A percentile compares a stretch with the other conserved stretches of the same genome.
phyloP scores from a whole-genome alignment of 345 rosid species.

The Hypericum androsaemum region DNA sequence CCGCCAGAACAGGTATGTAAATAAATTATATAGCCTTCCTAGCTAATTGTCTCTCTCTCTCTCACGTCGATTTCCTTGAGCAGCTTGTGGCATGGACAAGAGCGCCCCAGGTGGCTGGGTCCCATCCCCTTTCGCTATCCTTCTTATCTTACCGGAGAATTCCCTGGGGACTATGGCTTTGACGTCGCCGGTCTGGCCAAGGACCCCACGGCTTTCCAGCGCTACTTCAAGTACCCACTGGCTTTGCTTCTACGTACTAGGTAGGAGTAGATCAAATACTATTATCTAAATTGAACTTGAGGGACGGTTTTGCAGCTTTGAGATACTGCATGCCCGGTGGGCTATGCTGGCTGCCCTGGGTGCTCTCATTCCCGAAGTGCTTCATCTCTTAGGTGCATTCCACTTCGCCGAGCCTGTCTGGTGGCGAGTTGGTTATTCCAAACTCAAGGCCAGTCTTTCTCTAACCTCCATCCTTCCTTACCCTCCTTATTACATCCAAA shows the following conservation, averaged over 20 bases:
- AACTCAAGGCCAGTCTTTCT: slow-evolving; percentile 50
- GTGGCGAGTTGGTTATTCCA: slow-evolving; percentile 94
- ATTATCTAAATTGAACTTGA: too few species aligned
- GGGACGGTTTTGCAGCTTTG: slow-evolving; percentile 47
- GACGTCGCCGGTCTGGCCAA: slow-evolving; percentile 71
- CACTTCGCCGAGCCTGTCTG: slow-evolving; percentile 83
- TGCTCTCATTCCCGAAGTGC: slow-evolving; percentile 69
- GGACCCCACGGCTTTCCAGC: slow-evolving; percentile 52
- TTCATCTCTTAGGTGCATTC: slow-evolving; percentile 59
- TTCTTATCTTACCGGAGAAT: slow-evolving; percentile 58
- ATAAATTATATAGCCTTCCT: slow-evolving; percentile 5
- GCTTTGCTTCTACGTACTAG: too few species aligned
- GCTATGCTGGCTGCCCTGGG: slow-evolving; percentile 96
- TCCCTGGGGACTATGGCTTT: slow-evolving; percentile 93
- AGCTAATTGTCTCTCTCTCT: slow-evolving; percentile 7
- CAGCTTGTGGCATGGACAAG: slow-evolving; percentile 89
- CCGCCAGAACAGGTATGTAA: slow-evolving; percentile 56
- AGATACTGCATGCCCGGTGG: slow-evolving; percentile 95
- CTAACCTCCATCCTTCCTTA: background rate
- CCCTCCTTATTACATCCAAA: background rate
- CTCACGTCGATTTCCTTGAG: too few species aligned
- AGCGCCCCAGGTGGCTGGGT: slow-evolving; percentile 94
- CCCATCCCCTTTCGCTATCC: slow-evolving; percentile 77
- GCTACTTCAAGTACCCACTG: slow-evolving; percentile 50
- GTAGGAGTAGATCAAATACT: too few species aligned